Conservation (phyloP, 2,329 filamentous ascomycete genomes). For the Colletotrichum sp. region DNA sequence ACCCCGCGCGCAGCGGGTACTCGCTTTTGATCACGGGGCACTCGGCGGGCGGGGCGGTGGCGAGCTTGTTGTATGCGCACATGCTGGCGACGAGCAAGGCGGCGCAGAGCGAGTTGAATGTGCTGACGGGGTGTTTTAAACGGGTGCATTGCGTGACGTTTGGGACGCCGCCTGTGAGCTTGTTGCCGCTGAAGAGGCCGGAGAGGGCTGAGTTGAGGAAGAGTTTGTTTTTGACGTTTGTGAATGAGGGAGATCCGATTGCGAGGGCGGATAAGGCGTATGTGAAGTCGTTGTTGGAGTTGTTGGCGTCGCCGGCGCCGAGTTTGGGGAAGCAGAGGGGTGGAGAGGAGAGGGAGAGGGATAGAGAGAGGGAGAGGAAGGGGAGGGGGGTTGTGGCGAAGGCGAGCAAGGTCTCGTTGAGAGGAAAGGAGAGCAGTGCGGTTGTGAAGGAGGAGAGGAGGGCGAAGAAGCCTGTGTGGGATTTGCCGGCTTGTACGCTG, state of each 20-base stretch:
- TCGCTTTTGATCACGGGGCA: slow-evolving; percentile 86
- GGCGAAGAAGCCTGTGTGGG: slow-evolving; percentile 54
- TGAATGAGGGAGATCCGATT: slow-evolving; percentile 89
- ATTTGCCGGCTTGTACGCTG: slow-evolving; percentile 68
- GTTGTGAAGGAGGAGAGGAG: slow-evolving; percentile 31
- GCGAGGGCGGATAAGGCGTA: slow-evolving; percentile 79
- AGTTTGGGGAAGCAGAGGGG: neutral
- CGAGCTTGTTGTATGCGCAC: slow-evolving; percentile 79
- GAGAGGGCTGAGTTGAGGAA: slow-evolving; percentile 55
- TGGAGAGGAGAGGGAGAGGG: neutral
- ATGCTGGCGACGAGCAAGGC: slow-evolving; percentile 65
- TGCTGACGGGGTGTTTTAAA: slow-evolving; percentile 74
- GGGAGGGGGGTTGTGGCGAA: neutral
- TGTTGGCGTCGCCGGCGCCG: slow-evolving; percentile 69
- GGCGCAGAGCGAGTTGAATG: slow-evolving; percentile 71
- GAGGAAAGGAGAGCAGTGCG: slow-evolving; percentile 4
- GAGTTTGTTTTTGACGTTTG: slow-evolving; percentile 78
- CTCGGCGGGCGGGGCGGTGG: slow-evolving; percentile 84
- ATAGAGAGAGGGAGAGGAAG: slow-evolving; percentile 18
- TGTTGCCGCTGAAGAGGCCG: slow-evolving; percentile 71
- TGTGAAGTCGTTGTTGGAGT: slow-evolving; percentile 72
- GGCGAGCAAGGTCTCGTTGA: neutral
- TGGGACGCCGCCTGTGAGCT: slow-evolving; percentile 79
- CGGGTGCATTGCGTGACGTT: slow-evolving; percentile 86
- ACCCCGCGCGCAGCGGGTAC: slow-evolving; percentile 68